Evolutionary conservation across 139 green algal genomes (phyloP).

Genomic region (Chlamydomonas urium): DNA sequence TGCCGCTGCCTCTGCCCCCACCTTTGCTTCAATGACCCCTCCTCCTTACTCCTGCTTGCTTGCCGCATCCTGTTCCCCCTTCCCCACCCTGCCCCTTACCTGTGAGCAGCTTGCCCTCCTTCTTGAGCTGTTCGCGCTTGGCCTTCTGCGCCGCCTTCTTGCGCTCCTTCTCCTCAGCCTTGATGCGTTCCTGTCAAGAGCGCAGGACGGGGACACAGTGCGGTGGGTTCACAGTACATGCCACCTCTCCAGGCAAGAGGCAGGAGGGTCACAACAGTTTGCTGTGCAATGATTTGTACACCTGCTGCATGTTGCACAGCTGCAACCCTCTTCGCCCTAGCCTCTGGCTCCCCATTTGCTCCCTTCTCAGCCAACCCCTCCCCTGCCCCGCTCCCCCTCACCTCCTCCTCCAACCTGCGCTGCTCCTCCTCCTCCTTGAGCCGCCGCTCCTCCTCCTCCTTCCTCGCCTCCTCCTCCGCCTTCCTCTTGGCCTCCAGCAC

Average conservation of each 20-base stretch:
- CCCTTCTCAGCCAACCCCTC: conserved; percentile 40
- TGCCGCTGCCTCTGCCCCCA: too few relatives aligned
- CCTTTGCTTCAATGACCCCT: too few relatives aligned
- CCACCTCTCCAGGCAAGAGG: too few relatives aligned
- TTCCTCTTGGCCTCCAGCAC: conserved; percentile 60
- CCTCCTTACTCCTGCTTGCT: too few relatives aligned
- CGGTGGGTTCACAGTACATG: too few relatives aligned
- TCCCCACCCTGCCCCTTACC: too few relatives aligned
- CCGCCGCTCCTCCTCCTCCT: conserved; percentile 55
- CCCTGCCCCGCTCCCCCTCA: conserved; percentile 30
- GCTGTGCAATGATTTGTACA: too few relatives aligned
- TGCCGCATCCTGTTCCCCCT: too few relatives aligned
- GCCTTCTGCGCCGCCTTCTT: conserved; percentile 57
- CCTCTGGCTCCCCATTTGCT: too few relatives aligned
- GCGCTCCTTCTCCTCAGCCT: conserved; percentile 65
- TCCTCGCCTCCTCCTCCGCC: conserved; percentile 59
- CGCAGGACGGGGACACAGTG: background rate
- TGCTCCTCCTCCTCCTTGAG: background rate
- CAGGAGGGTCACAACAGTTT: too few relatives aligned
- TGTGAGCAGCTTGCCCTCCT: conserved; percentile 82
- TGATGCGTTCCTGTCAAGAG: conserved; percentile 48
- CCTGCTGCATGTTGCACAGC: too few relatives aligned
- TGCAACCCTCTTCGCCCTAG: too few relatives aligned
- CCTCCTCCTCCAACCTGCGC: conserved; percentile 37
- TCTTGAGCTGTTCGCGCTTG: conserved; percentile 73